Percentiles rank a stretch among this genome's conserved stretches.
These are phyloP conservation scores for Gnaphalium uliginosum DNA, from an alignment of 129 eudicot genomes.

Conservation along the genomic window DNA sequence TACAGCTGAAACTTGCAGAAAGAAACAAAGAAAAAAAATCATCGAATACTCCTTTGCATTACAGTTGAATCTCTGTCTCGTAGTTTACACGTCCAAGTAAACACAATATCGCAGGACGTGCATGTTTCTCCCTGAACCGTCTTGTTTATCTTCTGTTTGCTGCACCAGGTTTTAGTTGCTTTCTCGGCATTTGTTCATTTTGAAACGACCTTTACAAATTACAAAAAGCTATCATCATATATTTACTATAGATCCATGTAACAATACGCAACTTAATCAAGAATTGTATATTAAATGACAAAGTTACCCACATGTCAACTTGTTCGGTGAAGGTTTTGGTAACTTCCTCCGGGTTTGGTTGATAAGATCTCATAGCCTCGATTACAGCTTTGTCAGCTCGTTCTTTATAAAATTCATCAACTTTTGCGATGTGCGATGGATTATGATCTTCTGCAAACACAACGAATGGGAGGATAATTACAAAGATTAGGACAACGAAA, in stretches of 20 bases:
- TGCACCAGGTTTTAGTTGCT: neutral
- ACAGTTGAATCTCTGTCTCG: neutral
- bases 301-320: constrained; percentile 24
- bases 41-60: no score
- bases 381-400: constrained; percentile 31
- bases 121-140: neutral
- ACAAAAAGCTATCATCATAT: neutral
- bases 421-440: constrained; percentile 6
- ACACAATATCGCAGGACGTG: neutral
- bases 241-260: neutral
- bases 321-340: constrained; percentile 26
- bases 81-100: neutral
- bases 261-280: neutral
- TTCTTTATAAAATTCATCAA: constrained; percentile 30
- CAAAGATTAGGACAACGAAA: constrained; percentile 1
- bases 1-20: neutral
- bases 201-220: constrained; percentile 3
- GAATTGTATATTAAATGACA: neutral
- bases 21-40: neutral
- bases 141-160: neutral
- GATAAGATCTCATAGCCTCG: constrained; percentile 34
- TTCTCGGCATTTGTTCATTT: neutral
- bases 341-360: constrained; percentile 37
- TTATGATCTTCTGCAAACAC: constrained; percentile 15
- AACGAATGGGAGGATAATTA: neutral